Evolutionary conservation across 2,329 filamentous ascomycete genomes (phyloP).

Genomic region (Aspergillus thermomutatus): DNA sequence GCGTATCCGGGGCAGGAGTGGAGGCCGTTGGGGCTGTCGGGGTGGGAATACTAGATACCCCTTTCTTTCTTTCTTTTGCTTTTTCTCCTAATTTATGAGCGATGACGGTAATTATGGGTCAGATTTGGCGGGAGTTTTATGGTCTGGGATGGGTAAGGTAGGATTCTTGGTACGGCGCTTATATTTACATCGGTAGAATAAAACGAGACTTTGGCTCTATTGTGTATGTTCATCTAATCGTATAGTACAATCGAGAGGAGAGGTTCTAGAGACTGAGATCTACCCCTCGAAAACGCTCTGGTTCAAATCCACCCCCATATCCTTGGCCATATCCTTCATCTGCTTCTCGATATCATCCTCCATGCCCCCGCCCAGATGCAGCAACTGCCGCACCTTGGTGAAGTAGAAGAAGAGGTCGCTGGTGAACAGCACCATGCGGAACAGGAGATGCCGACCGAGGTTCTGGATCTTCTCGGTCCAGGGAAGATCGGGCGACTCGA

Average conservation of each 20-base stretch:
- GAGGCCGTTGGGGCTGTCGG: slow-evolving; percentile 30
- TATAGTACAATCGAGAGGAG: not conserved
- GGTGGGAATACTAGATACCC: slow-evolving; percentile 12
- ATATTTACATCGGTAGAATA: not conserved
- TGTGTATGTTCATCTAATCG: not conserved
- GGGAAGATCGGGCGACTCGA: slow-evolving; percentile 66
- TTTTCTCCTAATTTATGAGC: not conserved
- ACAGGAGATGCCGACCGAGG: slow-evolving; percentile 75
- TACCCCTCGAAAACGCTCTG: slow-evolving; percentile 85
- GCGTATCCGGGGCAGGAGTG: slow-evolving; percentile 49
- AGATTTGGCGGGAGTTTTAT: not conserved
- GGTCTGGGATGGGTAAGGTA: not conserved
- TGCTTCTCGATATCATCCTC: slow-evolving; percentile 88
- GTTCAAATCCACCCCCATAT: slow-evolving; percentile 87
- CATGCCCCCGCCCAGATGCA: slow-evolving; percentile 79
- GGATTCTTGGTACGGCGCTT: not conserved
- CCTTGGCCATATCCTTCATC: slow-evolving; percentile 84
- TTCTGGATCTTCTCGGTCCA: slow-evolving; percentile 63
- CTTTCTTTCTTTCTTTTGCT: not conserved
- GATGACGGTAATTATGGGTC: not conserved
- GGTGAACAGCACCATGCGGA: slow-evolving; percentile 69
- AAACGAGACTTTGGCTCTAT: not conserved
- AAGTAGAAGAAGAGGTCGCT: slow-evolving; percentile 83
- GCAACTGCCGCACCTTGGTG: slow-evolving; percentile 69
- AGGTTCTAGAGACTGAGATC: not conserved